Percentiles rank a stretch among this genome's conserved stretches.
These are phyloP conservation scores for Piromyces finnis DNA, from an alignment of 192 early-diverging fungal genomes.

Conservation along the genomic window DNA sequence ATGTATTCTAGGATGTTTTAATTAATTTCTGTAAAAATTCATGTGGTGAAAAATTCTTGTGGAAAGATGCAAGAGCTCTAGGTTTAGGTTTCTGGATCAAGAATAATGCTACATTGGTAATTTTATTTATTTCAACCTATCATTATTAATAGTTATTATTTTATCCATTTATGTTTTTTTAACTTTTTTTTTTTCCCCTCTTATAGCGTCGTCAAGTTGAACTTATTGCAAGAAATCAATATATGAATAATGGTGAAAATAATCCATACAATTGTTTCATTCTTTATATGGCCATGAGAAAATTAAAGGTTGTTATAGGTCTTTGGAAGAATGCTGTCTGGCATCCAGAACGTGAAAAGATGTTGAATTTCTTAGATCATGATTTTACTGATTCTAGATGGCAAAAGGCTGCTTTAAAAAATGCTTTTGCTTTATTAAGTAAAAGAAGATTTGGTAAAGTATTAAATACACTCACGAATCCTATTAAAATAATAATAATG, in stretches of 20 bases:
- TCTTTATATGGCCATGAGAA: constrained; percentile 76
- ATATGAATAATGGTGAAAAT: constrained; percentile 50
- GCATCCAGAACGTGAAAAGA: constrained; percentile 71
- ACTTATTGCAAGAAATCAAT: constrained; percentile 75
- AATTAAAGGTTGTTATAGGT: constrained; percentile 75
- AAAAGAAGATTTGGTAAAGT: constrained; percentile 71
- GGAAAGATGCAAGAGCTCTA: constrained; percentile 61
- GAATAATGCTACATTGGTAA: constrained; percentile 50
- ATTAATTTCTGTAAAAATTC: constrained; percentile 32
- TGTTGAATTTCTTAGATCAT: constrained; percentile 81
- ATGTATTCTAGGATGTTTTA: constrained; percentile 26
- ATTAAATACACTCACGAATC: no score
- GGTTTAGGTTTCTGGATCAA: constrained; percentile 78
- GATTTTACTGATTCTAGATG: constrained; percentile 81
- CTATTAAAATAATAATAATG: no score
- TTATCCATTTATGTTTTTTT: no score
- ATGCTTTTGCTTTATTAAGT: constrained; percentile 91
- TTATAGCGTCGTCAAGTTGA: constrained; percentile 45
- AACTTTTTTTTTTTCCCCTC: no score
- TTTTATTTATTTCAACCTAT: background rate
- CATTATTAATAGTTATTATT: no score
- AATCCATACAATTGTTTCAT: constrained; percentile 73
- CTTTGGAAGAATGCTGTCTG: constrained; percentile 69
- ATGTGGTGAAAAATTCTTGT: constrained; percentile 43
- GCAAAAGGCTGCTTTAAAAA: constrained; percentile 90